A percentile compares a stretch with the other conserved stretches of the same genome.
These are phyloP conservation scores for Neophaeococcomyces aloes DNA, from an alignment of 2,329 filamentous ascomycete species.

Conservation along the genomic window DNA sequence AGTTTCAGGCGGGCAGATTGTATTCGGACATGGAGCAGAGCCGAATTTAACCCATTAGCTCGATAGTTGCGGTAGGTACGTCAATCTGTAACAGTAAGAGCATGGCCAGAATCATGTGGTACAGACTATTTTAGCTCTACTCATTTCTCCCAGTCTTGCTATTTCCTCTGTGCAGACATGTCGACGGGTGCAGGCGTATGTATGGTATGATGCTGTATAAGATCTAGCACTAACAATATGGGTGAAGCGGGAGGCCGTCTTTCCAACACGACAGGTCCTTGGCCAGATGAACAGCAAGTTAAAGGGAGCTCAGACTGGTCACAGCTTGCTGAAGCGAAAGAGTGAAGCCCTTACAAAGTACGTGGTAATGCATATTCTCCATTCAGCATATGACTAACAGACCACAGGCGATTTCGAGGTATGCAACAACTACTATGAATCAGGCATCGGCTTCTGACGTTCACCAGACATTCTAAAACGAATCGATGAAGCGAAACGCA, in stretches of 20 bases:
- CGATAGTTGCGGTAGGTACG: too few relatives aligned
- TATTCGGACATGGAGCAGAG: too few relatives aligned
- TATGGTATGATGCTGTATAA: background rate
- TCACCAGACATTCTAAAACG: conserved; percentile 77
- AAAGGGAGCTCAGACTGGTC: conserved; percentile 82
- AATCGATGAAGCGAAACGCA: conserved; percentile 97
- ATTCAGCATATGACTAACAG: conserved; percentile 16
- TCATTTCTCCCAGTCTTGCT: conserved; percentile 22
- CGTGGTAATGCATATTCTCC: conserved; percentile 23
- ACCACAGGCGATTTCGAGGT: conserved; percentile 74
- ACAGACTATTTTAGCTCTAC: background rate
- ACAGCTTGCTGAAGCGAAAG: conserved; percentile 93
- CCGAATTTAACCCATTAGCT: too few relatives aligned
- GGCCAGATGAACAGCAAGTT: conserved; percentile 97
- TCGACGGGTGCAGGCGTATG: conserved; percentile 15
- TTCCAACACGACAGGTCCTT: conserved; percentile 93
- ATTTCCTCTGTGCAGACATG: conserved; percentile 28
- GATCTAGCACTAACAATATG: conserved; percentile 40
- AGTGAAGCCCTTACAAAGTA: conserved; percentile 97
- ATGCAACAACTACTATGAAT: conserved; percentile 25
- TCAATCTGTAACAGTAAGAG: too few relatives aligned
- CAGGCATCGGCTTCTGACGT: conserved; percentile 14
- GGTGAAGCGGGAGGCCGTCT: conserved; percentile 68
- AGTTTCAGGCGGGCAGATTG: too few relatives aligned
- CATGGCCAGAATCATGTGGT: too few relatives aligned